Evolutionary conservation across 106 monocot genomes (phyloP).

Genomic region (Iris macrosiphon): DNA sequence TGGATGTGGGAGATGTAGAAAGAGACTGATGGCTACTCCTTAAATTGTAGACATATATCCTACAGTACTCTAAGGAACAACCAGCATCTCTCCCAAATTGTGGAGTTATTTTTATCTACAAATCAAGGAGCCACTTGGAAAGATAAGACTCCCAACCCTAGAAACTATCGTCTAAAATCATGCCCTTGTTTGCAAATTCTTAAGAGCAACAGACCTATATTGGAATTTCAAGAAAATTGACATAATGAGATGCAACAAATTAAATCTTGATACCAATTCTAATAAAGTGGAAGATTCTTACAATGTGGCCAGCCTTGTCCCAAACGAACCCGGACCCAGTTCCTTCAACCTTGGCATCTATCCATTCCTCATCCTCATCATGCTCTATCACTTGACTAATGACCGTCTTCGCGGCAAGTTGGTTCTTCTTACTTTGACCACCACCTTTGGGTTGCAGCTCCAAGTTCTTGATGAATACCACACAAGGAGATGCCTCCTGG

Average conservation of each 20-base stretch:
- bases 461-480: constrained; percentile 80
- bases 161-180: too few relatives aligned
- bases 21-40: too few relatives aligned
- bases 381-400: background rate
- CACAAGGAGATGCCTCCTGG: constrained; percentile 63
- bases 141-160: too few relatives aligned
- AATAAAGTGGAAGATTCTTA: constrained; percentile 18
- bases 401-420: background rate
- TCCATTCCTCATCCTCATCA: constrained; percentile 23
- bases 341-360: constrained; percentile 51
- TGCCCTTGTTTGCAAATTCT: too few relatives aligned
- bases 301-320: constrained; percentile 84
- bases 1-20: too few relatives aligned
- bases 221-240: background rate
- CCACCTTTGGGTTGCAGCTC: constrained; percentile 14
- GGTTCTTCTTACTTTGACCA: constrained; percentile 4
- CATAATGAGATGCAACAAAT: background rate
- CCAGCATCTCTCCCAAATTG: too few relatives aligned
- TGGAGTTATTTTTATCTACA: too few relatives aligned
- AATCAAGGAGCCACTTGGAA: too few relatives aligned
- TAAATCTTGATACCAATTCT: constrained; percentile 1
- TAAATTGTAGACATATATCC: too few relatives aligned
- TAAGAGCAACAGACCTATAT: background rate
- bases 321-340: constrained; percentile 88
- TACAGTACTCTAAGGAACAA: too few relatives aligned